Conservation (phyloP, 176 grass and related monocot species). For the Aegilops umbellulata region DNA sequence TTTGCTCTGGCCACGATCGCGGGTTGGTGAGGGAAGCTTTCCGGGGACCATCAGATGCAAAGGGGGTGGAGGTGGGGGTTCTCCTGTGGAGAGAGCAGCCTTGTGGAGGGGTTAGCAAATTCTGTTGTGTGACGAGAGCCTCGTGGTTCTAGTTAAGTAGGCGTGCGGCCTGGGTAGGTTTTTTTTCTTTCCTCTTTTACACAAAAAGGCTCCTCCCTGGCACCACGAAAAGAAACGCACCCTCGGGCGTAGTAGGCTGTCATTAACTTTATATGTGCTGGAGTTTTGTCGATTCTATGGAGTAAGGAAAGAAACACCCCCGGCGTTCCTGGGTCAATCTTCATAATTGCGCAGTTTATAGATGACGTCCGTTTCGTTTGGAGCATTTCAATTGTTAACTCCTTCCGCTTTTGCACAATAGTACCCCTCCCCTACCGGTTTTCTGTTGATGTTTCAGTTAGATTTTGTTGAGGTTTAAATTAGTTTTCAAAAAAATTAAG, state of each 20-base stretch:
- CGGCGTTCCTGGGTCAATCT: not conserved
- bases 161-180: not conserved
- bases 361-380: not conserved
- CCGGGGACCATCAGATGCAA: not conserved
- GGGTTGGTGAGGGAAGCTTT: not conserved
- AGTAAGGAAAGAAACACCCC: not conserved
- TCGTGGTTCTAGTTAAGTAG: not conserved
- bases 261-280: not conserved
- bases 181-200: too few relatives aligned
- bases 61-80: not conserved
- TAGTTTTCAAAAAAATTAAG: too few relatives aligned
- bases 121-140: not conserved
- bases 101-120: not conserved
- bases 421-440: too few relatives aligned
- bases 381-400: not conserved
- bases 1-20: not conserved
- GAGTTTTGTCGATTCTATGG: not conserved
- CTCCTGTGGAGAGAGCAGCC: too few relatives aligned
- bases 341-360: not conserved
- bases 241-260: not conserved
- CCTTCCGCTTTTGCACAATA: not conserved
- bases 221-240: too few relatives aligned
- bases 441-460: too few relatives aligned
- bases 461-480: too few relatives aligned
- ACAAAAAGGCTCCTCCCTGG: too few relatives aligned